Evolutionary conservation across 768 basidiomycete species (phyloP), one percentile per base, ranked within the genome.

Genomic region (Mycena latifolia): DNA sequence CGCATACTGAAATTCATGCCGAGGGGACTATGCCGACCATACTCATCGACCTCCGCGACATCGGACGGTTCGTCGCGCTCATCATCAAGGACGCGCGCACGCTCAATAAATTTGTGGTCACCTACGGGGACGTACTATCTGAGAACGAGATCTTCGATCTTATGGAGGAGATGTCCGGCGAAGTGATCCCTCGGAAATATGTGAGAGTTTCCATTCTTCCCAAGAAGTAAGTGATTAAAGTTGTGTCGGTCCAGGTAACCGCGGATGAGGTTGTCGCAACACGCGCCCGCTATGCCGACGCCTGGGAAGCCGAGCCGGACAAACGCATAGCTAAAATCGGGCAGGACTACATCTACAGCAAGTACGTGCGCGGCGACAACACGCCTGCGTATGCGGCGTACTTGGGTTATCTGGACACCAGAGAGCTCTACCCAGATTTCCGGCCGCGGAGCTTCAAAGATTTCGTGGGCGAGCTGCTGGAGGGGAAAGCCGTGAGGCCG

Each of bases 41-140:
- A 22, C 56, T 75, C 43, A 77, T 73, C 0, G 67, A 75, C 55
- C 43, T 69, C 22, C 43, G 70, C n/a, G 70, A 73, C 61, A 75
- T 78, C 53, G 76, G 76, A 1, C 39, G 22, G 1, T 77, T 74
- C 63, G 75, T 78, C 48, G 74, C 70, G 18, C 74, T 70, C 27
- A 77, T 79, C 50, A 70, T 79, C 46, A 70, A 69, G 18, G 78
- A 79, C 33, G 8, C 68, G 37, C 69, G 77, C 10, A 79, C 78
- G 17, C 47, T 78, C 31, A 78, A 80, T 63, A 73, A 73, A 29
- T 71, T 51, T 24, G 74, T 79, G 6, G 70, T 74, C 14, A 64
- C 68, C 5, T 75, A 73, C 64, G 69, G 73, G 27, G 78, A 77
- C 12, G 73, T 76, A 41, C 37, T 72, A 14, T 74, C 71, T 9